A percentile compares a stretch with the other conserved stretches of the same genome.
phyloP scores from a whole-genome alignment of 768 basidiomycete species.

The Lentinus tigrinus region DNA sequence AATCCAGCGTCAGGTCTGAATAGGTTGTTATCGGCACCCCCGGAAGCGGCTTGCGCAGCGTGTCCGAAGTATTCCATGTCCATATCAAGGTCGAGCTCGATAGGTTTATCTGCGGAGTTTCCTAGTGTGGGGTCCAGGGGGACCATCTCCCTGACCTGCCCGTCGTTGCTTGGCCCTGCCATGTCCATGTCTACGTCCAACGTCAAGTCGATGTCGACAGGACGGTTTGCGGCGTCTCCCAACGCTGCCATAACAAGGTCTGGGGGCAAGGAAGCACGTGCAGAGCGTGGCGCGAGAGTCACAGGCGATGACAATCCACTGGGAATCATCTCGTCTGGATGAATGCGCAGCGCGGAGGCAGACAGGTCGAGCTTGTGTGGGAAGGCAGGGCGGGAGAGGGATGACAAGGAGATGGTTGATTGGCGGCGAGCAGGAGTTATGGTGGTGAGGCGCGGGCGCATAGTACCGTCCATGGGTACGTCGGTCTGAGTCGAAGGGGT shows the following conservation, averaged over 20 bases:
- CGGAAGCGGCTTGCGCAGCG: not conserved
- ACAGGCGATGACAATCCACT: slow-evolving; percentile 75
- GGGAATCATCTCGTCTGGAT: slow-evolving; percentile 59
- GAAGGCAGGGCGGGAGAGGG: slow-evolving; percentile 67
- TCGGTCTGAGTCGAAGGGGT: slow-evolving; percentile 6
- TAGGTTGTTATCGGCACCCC: slow-evolving; percentile 14
- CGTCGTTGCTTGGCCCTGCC: slow-evolving; percentile 2
- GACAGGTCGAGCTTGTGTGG: slow-evolving; percentile 83
- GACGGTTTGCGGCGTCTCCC: slow-evolving; percentile 21
- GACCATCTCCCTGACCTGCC: slow-evolving; percentile 25
- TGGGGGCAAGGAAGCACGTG: slow-evolving; percentile 50
- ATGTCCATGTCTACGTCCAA: slow-evolving; percentile 29
- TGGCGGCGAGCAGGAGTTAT: slow-evolving; percentile 47
- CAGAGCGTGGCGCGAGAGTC: slow-evolving; percentile 78
- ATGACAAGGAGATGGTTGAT: slow-evolving; percentile 79
- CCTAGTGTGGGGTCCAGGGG: slow-evolving; percentile 43
- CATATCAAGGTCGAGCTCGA: slow-evolving; percentile 77
- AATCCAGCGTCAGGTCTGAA: not conserved
- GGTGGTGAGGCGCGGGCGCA: slow-evolving; percentile 5
- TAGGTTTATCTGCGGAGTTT: slow-evolving; percentile 75
- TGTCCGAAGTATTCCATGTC: slow-evolving; percentile 47
- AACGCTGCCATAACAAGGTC: slow-evolving; percentile 65
- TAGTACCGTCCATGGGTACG: slow-evolving; percentile 6
- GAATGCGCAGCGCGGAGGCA: slow-evolving; percentile 60
- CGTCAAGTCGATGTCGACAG: slow-evolving; percentile 63